Base-by-base conservation (phyloP, 2,329 filamentous ascomycete genomes). In the Aspergillus amoenus region DNA sequence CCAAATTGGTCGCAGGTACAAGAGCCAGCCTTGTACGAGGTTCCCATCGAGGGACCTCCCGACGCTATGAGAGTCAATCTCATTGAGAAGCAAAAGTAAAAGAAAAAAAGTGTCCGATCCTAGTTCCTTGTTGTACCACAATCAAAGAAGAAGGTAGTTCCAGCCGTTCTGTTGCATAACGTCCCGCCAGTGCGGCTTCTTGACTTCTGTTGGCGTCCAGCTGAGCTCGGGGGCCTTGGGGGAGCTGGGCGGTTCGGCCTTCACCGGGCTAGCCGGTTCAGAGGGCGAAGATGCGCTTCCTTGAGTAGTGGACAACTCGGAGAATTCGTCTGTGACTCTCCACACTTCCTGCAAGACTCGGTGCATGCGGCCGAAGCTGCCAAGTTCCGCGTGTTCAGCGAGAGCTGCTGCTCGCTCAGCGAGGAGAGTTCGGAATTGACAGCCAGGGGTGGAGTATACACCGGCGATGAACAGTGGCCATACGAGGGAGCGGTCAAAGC, bases 381-480 rank as follows among this genome's bases (percentile, higher is more conserved):
- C 94, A 67, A 89, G 87, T 68, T 85, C 83, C 52, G 88, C 86
- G n/a, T 86, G 80, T 22, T 94, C 90, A 60, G 90, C 91, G 15
- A 97, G 83, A 62, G 86, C 83, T 11, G 81, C 81, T 59, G 89
- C 82, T 58, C 94, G 89, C 61, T 93, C 88, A 55, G 86, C 82
- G 61, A 97, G 89, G 71, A 94, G 87, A 39, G 76, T 74, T 63
- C 93, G 88, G 83, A 97, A 96, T 22, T 81, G 73, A 45, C 90
- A 93, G 57, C 80, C 82, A 2, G 88, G 82, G 1, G 86, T 82
- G 59, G 90, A 92, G 67, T 90, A 87, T 5, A 89, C 88, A 56
- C 93, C 94, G 43, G 89, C 89, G 55, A 97, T 86, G 45, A 97
- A 87, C 66, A 96, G 88, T 18, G 96, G 93, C 94, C 94, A 97